These are phyloP conservation scores for Amanita brunnescens DNA, from an alignment of 768 basidiomycete species.

Conservation along the genomic window DNA sequence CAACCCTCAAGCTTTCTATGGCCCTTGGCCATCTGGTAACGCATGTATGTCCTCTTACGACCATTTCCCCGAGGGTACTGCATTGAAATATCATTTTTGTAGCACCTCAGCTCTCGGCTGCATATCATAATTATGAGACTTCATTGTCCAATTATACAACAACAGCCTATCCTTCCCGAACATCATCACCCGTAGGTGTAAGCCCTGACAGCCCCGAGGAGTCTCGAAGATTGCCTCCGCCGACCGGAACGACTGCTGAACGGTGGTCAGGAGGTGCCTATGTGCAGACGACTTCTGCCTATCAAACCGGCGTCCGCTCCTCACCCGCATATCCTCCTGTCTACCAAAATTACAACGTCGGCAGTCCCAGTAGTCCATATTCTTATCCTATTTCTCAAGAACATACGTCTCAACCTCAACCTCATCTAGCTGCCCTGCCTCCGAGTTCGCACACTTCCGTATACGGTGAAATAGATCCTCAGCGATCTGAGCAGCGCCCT, in stretches of 20 bases:
- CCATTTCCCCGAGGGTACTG: slow-evolving; percentile 22
- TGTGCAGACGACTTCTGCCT: slow-evolving; percentile 14
- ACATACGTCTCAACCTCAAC: slow-evolving; percentile 9
- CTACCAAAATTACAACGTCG: slow-evolving; percentile 40
- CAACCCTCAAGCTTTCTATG: slow-evolving; percentile 38
- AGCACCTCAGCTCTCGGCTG: slow-evolving; percentile 39
- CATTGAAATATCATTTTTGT: slow-evolving; percentile 23
- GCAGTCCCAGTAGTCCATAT: slow-evolving; percentile 28
- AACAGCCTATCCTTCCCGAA: slow-evolving; percentile 37
- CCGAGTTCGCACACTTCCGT: slow-evolving; percentile 21
- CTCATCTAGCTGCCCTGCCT: slow-evolving; percentile 16
- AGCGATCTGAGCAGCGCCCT: slow-evolving; percentile 31
- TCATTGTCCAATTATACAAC: slow-evolving; percentile 31
- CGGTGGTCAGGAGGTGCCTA: slow-evolving; percentile 37
- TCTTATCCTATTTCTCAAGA: slow-evolving; percentile 32
- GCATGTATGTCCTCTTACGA: slow-evolving; percentile 25
- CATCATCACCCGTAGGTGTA: slow-evolving; percentile 38
- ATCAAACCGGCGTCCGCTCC: slow-evolving; percentile 39
- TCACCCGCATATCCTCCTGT: slow-evolving; percentile 48
- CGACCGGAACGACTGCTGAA: slow-evolving; percentile 40
- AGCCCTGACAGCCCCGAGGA: slow-evolving; percentile 40
- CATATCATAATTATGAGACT: slow-evolving; percentile 45
- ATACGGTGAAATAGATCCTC: slow-evolving; percentile 22
- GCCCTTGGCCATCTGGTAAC: slow-evolving; percentile 31
- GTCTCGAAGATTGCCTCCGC: slow-evolving; percentile 52